These are phyloP conservation scores for Trematosphaeria pertusa DNA, from an alignment of 2,329 filamentous ascomycete genomes.

Conservation along the genomic window DNA sequence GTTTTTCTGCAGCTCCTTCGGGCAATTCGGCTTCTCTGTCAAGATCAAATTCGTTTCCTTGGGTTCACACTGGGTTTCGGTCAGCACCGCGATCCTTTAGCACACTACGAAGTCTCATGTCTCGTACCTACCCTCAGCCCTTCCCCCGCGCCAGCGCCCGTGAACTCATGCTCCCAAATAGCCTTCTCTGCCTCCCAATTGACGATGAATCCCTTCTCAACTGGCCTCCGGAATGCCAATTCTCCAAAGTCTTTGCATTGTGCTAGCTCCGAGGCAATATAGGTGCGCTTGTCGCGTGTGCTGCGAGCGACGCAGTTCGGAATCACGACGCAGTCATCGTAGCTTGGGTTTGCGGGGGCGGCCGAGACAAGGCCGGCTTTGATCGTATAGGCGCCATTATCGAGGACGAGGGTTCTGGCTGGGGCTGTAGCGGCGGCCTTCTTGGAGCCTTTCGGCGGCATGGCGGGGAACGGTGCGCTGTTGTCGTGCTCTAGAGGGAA, in stretches of 20 bases:
- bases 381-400: slow-evolving; percentile 90
- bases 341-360: slow-evolving; percentile 36
- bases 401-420: slow-evolving; percentile 76
- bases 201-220: slow-evolving; percentile 93
- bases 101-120: no score
- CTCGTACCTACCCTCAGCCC: slow-evolving; percentile 57
- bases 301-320: slow-evolving; percentile 87
- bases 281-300: slow-evolving; percentile 78
- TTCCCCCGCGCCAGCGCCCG: slow-evolving; percentile 74
- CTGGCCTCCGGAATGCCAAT: slow-evolving; percentile 82
- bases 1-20: slow-evolving; percentile 82
- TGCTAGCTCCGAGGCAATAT: slow-evolving; percentile 79
- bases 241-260: slow-evolving; percentile 89
- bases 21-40: slow-evolving; percentile 83
- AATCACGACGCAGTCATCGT: slow-evolving; percentile 67
- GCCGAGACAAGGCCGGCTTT: slow-evolving; percentile 78
- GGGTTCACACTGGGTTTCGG: slow-evolving; percentile 67
- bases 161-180: slow-evolving; percentile 91
- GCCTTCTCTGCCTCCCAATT: slow-evolving; percentile 97
- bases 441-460: slow-evolving; percentile 42
- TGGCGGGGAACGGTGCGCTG: slow-evolving; percentile 12
- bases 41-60: slow-evolving; percentile 83
- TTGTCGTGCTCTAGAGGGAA: not conserved
- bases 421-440: slow-evolving; percentile 30
- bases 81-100: no score